phyloP scores from a whole-genome alignment of 169 alveolate genomes.

The Eimeria brunetti region DNA sequence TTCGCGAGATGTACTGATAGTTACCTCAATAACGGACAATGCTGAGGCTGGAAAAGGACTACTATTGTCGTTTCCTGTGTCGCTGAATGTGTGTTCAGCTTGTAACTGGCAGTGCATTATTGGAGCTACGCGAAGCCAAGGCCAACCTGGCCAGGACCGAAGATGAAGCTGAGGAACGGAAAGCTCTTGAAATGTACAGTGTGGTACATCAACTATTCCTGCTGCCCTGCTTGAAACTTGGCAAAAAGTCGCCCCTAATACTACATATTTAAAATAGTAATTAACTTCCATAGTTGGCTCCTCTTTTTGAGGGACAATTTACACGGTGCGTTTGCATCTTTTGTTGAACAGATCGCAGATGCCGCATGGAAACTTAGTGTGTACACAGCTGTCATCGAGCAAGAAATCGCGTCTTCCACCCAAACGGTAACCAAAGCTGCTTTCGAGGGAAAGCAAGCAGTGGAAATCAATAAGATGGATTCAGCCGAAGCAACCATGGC shows the following conservation, averaged over 20 bases:
- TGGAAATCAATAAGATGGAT: background rate
- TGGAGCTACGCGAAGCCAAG: constrained; percentile 36
- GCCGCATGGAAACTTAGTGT: constrained; percentile 36
- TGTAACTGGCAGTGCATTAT: constrained; percentile 23
- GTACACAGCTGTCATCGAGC: constrained; percentile 31
- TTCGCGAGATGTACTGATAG: background rate
- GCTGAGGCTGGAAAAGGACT: background rate
- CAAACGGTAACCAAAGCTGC: constrained; percentile 35
- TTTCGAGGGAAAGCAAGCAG: constrained; percentile 38
- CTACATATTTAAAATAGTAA: background rate
- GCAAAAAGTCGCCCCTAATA: background rate
- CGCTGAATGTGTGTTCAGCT: constrained; percentile 15
- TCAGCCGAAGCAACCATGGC: constrained; percentile 27
- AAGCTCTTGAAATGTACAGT: constrained; percentile 18
- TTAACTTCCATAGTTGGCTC: background rate
- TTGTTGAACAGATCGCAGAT: background rate
- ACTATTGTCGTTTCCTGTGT: background rate
- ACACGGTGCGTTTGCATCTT: background rate
- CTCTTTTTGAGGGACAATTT: background rate
- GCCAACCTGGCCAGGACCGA: background rate
- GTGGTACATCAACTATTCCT: background rate
- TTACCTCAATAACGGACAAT: background rate
- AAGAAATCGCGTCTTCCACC: constrained; percentile 14
- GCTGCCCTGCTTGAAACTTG: background rate
- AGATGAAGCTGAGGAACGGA: constrained; percentile 67